Evolutionary conservation across 140 eudicot species (phyloP), one percentile per base, ranked within the genome.

Genomic region (Ambrosia hybrid): DNA sequence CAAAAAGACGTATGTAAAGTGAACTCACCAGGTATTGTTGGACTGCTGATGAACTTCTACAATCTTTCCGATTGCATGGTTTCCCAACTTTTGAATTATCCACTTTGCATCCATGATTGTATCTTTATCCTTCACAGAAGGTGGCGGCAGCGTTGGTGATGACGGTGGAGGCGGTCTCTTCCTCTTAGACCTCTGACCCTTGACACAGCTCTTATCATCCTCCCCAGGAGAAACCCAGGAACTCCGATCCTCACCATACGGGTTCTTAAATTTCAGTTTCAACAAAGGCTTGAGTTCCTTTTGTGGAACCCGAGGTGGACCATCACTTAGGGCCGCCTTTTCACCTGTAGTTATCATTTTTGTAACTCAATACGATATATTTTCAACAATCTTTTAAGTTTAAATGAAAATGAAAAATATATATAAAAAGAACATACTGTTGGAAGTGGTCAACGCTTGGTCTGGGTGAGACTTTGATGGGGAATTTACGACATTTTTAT

Each of bases 141-240:
- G 70, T 10, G 85, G 21, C 2, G 9, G 33, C 45, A n/a, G n/a
- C n/a, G n/a, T n/a, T n/a, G 45, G 45, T 39, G 45, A 6, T 38
- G 43, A 4, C 15, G 26, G 70, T 3, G 33, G 51, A 39, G 83
- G 67, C 6, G 96, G 85, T 52, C 97, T 89, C 76, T 83, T 89
- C 58, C 97, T 70, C 77, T 91, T 91, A 30, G 97, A 91, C 70
- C 97, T 85, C 74, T 91, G 97, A 46, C 97, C 96, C 81, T 89
- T 88, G n/a, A 82, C 86, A 63, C 69, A 84, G 79, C 87, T 83
- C 63, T 72, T 84, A 68, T 91, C 93, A 3, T 88, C 93, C 78
- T 88, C 89, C 65, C 87, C 85, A n/a, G 72, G 76, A 70, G 86
- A 71, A 59, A 74, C 75, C 93, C 89, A 80, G 0, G 87, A 71